Evolutionary conservation across 176 grass and related monocot species (phyloP), one percentile per base, ranked within the genome.

Genomic region (Oropetium thomaeum): DNA sequence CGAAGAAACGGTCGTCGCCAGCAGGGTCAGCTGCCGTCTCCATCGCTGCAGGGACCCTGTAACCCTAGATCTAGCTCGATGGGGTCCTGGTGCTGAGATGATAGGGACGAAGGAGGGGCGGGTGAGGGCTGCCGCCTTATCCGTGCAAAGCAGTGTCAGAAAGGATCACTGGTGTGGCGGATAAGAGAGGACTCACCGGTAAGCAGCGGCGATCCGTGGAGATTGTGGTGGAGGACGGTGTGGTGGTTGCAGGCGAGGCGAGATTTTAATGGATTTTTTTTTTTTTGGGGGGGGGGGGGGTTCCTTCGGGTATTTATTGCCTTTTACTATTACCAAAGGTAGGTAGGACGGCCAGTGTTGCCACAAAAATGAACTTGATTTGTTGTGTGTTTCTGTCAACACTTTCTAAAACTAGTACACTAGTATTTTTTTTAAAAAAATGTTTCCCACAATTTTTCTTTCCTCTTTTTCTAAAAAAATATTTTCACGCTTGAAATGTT

Each of bases 31-130:
- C 53, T 52, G 53, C 53, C 52, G 54, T 82, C 25, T 84, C 87
- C 90, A 93, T 93, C 32, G 78, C 37, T 69, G 74, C 67, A 51
- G 81, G 31, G 69, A 66, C 35, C 58, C 5, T 54, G 55, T 66
- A 92, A 86, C 86, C 90, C 90, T n/a, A 89, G 86, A 92, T 92
- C 86, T 78, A 74, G 30, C 77, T 77, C 52, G 70, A 74, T 64
- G 29, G 19, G 63, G 20, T 65, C 37, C 76, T 45, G 57, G 40
- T 25, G 23, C 20, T 63, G 62, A 70, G 63, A 63, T 11, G 43
- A 12, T 37, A 19, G 29, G 22, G 22, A 39, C 3, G 69, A 57
- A 15, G 23, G 25, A n/a, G 27, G 26, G 5, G 62, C 31, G 10
- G 42, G 58, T 11, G 16, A 43, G n/a, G 35, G 45, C 40, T 51